Base-by-base conservation (phyloP, 495 filamentous ascomycete species). In the Podospora conica region DNA sequence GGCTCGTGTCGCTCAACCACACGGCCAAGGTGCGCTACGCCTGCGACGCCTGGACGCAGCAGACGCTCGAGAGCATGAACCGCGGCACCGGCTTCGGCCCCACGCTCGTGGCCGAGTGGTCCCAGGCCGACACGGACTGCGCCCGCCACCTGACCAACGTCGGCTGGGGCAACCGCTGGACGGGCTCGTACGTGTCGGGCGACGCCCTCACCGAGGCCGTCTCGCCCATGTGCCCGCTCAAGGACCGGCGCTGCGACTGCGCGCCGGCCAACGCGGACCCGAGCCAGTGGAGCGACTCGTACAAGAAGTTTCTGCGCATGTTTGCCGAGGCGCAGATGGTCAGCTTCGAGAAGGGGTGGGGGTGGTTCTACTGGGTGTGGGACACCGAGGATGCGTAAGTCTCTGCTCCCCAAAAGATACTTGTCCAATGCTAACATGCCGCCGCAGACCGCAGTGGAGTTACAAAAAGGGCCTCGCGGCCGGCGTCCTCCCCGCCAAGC, bases 341-440 rank as follows among this genome's bases (percentile, higher is more conserved):
- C 18, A 89, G 87, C 28, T 99, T 97, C 68, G 93, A 96, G 76
- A 86, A 87, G 55, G 91, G 90, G 8, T 93, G 90, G 87, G 96
- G 96, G 58, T 98, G 96, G 95, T 93, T 96, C 78, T 98, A 98
- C 79, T 99, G 96, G 96, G 97, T 93, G 23, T 83, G 80, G 79
- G 78, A 83, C 66, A 83, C 80, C n/a, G 80, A 83, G 73, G 62
- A 65, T 64, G 75, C 75, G 75, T 75, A 27, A 71, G 74, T 74
- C 58, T n/a, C 21, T 28, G 40, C 8, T 15, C 5, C 15, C 1
- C 5, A n/a, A n/a, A 6, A n/a, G 5, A 5, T 1, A 18, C 18
- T n/a, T 48, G 33, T n/a, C 2, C 3, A 27, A 2, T 59, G 55
- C 79, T 86, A 65, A 93, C 60, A 83, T 27, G 7, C 6, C 21